These are phyloP conservation scores for Rhodotorula glutinis DNA, from an alignment of 1,284 basidiomycete species.

Conservation along the genomic window DNA sequence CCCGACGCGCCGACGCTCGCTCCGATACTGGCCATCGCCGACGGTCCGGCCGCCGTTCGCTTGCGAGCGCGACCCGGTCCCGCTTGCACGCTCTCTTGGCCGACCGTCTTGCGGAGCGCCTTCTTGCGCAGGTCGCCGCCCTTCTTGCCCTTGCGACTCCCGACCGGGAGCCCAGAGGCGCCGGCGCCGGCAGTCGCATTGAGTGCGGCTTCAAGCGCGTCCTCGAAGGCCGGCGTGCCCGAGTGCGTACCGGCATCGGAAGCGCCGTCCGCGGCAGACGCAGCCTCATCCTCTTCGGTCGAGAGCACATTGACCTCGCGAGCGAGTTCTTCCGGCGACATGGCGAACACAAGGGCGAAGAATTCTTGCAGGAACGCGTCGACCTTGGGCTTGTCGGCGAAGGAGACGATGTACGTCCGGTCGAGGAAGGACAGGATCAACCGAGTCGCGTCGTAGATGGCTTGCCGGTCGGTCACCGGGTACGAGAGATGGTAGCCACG, in stretches of 20 bases:
- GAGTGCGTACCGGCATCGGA: slow-evolving; percentile 56
- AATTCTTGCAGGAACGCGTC: slow-evolving; percentile 83
- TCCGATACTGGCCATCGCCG: slow-evolving; percentile 13
- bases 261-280: slow-evolving; percentile 56
- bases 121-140: slow-evolving; percentile 71
- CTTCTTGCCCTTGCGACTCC: slow-evolving; percentile 51
- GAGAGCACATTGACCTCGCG: slow-evolving; percentile 16
- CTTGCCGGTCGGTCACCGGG: slow-evolving; percentile 70
- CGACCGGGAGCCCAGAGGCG: background rate
- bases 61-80: slow-evolving; percentile 7
- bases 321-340: slow-evolving; percentile 33
- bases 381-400: slow-evolving; percentile 73
- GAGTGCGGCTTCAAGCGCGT: slow-evolving; percentile 17
- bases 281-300: slow-evolving; percentile 29
- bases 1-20: slow-evolving; percentile 31
- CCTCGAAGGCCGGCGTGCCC: slow-evolving; percentile 17
- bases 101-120: slow-evolving; percentile 58
- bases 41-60: slow-evolving; percentile 6
- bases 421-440: slow-evolving; percentile 87
- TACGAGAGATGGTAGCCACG: slow-evolving; percentile 70
- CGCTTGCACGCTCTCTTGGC: slow-evolving; percentile 11
- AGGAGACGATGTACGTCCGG: slow-evolving; percentile 67
- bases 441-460: slow-evolving; percentile 84
- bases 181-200: background rate
- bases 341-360: slow-evolving; percentile 56